phyloP scores from a whole-genome alignment of 768 basidiomycete species.

The Tricholoma terreum region DNA sequence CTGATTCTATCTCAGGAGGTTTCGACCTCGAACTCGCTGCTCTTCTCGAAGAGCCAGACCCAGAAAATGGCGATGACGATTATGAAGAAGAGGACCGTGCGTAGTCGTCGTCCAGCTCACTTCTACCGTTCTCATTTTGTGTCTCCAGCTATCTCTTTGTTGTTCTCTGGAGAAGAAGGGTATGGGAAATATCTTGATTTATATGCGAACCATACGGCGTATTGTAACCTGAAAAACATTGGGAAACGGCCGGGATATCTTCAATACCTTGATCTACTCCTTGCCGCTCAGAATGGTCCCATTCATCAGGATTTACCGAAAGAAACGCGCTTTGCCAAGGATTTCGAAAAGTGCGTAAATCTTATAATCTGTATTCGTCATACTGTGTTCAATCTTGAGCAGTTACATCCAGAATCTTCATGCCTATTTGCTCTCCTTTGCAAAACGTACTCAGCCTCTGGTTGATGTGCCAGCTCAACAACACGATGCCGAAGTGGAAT shows the following conservation, averaged over 20 bases:
- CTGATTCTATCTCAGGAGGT: conserved; percentile 77
- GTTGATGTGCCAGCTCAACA: conserved; percentile 71
- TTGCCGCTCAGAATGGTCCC: conserved; percentile 54
- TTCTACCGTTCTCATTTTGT: conserved; percentile 4
- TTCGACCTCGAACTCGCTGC: conserved; percentile 83
- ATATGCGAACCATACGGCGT: conserved; percentile 83
- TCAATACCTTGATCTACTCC: conserved; percentile 88
- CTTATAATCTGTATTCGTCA: conserved; percentile 1
- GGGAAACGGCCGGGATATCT: conserved; percentile 85
- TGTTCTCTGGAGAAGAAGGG: conserved; percentile 96
- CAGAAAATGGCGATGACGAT: conserved; percentile 75
- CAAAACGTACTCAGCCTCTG: conserved; percentile 81
- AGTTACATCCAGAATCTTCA: conserved; percentile 87
- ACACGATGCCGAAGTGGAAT: conserved; percentile 61
- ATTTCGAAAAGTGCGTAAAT: conserved; percentile 69
- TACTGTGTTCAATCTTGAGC: conserved; percentile 6
- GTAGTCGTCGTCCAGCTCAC: conserved; percentile 29
- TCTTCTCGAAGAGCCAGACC: conserved; percentile 74
- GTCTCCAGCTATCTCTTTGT: conserved; percentile 62
- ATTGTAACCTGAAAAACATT: conserved; percentile 85
- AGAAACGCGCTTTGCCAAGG: conserved; percentile 65
- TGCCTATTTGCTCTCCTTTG: conserved; percentile 81
- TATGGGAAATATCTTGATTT: conserved; percentile 95
- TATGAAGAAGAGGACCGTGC: conserved; percentile 85
- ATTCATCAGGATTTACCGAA: conserved; percentile 70